Base-by-base conservation (phyloP, 2,329 filamentous ascomycete species). In the Zymoseptoria brevis region DNA sequence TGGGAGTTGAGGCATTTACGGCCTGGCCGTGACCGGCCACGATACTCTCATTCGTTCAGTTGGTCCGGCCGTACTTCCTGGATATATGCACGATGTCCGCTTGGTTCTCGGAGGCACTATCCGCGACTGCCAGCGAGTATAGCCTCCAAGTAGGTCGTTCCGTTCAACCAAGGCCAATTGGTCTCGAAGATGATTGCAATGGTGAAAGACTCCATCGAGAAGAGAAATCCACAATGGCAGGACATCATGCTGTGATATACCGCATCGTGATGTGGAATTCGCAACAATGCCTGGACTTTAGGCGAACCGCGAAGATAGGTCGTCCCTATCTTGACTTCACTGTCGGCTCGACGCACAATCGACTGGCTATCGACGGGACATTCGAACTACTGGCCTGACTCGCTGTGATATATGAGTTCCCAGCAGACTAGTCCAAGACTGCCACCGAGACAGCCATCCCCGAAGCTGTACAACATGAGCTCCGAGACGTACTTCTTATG, bases 401-500 rank as follows among this genome's bases (percentile, higher is more conserved):
- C 16, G 35, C 35, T 45, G 35, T 3, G 13, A 1, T 11, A n/a
- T 6, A 16, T 3, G 7, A 16, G 35, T 9, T 4, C 13, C 13
- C 4, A 3, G 13, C 3, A 16, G 35, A 45, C 16, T 6, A 9
- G 4, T 16, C 16, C 35, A 16, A 13, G 16, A 45, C 13, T 45
- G 16, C 35, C 16, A 6, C 4, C 11, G 16, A 11, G 11, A 41
- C 6, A 16, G 35, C 35, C 35, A 45, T 3, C 35, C 9, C 35
- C 4, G 35, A 4, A 45, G 16, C 5, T 16, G 35, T 16, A 45
- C 29, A 55, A 11, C 5, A 61, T 61, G 57, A 24, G 52, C 6
- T 16, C 53, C 11, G 19, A 16, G 8, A 26, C 35, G 2, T 58
- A 59, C 22, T 49, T 50, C 16, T 29, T 59, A 16, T 62, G 57